Conservation (phyloP, 805 yeast species). For the Tetrapisispora nanseiensis region DNA sequence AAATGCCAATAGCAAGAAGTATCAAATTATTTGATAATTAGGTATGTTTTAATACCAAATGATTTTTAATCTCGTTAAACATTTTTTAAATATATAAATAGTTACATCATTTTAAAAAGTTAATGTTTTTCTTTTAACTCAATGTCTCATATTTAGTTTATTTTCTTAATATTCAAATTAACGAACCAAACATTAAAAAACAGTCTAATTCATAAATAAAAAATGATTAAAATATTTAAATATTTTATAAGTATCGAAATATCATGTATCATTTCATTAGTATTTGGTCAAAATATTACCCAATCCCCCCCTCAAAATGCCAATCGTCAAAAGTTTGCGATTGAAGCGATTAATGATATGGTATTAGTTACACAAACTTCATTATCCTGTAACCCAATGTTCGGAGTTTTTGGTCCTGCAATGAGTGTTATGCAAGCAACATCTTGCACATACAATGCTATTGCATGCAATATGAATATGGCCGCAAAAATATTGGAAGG, state of each 20-base stretch:
- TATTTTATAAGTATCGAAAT: no score
- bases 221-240: neutral
- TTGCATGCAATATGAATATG: slow-evolving; percentile 1
- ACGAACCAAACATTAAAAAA: no score
- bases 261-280: neutral
- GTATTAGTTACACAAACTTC: slow-evolving; percentile 1
- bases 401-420: neutral
- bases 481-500: slow-evolving; percentile 4
- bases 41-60: no score
- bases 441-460: slow-evolving; percentile 2
- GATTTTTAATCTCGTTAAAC: no score
- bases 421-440: neutral
- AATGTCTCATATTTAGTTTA: no score
- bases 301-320: neutral
- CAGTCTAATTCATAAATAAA: neutral
- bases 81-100: no score
- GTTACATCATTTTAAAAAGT: no score
- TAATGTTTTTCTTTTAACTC: no score
- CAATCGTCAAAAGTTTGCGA: slow-evolving; percentile 1
- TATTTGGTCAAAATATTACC: neutral
- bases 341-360: slow-evolving; percentile 2
- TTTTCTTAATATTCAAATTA: no score
- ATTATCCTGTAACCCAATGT: slow-evolving; percentile 2
- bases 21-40: no score
- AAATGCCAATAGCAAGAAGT: no score